Conservation (phyloP, 2,329 filamentous ascomycete species). For the Colletotrichum melonis region DNA sequence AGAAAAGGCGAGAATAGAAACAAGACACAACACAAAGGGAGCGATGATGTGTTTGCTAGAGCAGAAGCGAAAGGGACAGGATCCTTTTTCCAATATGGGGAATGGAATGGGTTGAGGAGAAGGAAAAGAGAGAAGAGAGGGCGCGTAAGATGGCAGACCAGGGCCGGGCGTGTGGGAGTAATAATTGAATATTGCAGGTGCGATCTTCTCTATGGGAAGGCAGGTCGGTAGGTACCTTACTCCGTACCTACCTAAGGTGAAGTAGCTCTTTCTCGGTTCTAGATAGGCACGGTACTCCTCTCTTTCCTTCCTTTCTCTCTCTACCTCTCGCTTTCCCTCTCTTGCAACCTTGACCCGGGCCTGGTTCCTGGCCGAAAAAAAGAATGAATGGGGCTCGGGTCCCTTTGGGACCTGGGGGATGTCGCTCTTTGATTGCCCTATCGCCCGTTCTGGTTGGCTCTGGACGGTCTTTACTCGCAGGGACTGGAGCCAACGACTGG, state of each 20-base stretch:
- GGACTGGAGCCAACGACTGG: constrained; percentile 25
- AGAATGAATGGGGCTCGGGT: constrained; percentile 14
- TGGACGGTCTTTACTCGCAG: background rate
- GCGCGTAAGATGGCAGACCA: background rate
- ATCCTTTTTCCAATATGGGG: constrained; percentile 19
- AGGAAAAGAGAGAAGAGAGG: constrained; percentile 6
- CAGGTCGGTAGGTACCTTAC: too few species aligned
- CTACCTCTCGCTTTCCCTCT: background rate
- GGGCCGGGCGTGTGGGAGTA: constrained; percentile 15
- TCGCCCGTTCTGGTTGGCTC: constrained; percentile 24
- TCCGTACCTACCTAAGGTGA: too few species aligned
- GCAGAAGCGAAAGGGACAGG: constrained; percentile 6
- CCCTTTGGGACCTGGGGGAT: constrained; percentile 24
- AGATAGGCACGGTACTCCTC: too few species aligned
- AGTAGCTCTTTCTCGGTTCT: background rate
- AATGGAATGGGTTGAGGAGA: constrained; percentile 18
- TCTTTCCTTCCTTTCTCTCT: background rate
- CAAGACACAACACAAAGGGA: constrained; percentile 27
- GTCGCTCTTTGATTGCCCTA: constrained; percentile 36
- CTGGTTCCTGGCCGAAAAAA: constrained; percentile 1
- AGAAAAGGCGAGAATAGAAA: constrained; percentile 16
- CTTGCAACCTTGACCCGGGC: background rate
- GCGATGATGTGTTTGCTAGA: background rate
- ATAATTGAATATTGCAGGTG: constrained; percentile 19
- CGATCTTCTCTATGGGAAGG: background rate